phyloP scores from a whole-genome alignment of 2,329 filamentous ascomycete species.

The Leptographium radiaticola region DNA sequence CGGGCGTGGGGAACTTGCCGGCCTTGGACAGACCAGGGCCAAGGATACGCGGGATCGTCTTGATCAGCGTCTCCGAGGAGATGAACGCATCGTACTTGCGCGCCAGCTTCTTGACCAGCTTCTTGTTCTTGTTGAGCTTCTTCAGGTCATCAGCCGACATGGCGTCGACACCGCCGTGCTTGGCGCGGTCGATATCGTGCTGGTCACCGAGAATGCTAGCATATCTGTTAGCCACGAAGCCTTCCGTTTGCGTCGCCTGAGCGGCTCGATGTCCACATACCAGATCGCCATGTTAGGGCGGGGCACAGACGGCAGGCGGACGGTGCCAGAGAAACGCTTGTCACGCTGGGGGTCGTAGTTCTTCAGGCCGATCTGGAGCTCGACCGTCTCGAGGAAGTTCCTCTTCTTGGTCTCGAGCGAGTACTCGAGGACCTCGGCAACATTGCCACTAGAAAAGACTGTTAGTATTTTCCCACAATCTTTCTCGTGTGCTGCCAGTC shows the following conservation, averaged over 20 bases:
- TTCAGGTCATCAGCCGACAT: constrained; percentile 98
- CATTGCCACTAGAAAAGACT: constrained; percentile 51
- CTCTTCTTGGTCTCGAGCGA: constrained; percentile 86
- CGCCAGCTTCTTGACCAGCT: constrained; percentile 99
- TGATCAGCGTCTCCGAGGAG: constrained; percentile 94
- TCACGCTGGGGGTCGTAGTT: constrained; percentile 99
- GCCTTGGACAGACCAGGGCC: constrained; percentile 98
- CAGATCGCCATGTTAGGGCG: constrained; percentile 42
- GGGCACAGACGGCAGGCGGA: constrained; percentile 85
- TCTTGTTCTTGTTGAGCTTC: constrained; percentile 99
- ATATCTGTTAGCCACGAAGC: not conserved
- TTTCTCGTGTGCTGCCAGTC: not conserved
- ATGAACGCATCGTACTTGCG: constrained; percentile 99
- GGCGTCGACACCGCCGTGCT: constrained; percentile 96
- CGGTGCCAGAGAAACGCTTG: constrained; percentile 99
- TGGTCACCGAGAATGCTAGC: constrained; percentile 51
- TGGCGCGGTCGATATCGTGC: constrained; percentile 99
- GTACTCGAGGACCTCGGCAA: constrained; percentile 90
- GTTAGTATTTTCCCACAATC: constrained; percentile 1
- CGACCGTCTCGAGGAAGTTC: constrained; percentile 62
- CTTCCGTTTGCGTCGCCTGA: too few relatives aligned
- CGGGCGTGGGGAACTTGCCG: constrained; percentile 98
- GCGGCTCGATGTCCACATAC: not conserved
- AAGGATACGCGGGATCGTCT: constrained; percentile 99
- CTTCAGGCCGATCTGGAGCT: constrained; percentile 66